phyloP scores from a whole-genome alignment of 164 flowering plant genomes.

The Chimonanthus salicifolius region DNA sequence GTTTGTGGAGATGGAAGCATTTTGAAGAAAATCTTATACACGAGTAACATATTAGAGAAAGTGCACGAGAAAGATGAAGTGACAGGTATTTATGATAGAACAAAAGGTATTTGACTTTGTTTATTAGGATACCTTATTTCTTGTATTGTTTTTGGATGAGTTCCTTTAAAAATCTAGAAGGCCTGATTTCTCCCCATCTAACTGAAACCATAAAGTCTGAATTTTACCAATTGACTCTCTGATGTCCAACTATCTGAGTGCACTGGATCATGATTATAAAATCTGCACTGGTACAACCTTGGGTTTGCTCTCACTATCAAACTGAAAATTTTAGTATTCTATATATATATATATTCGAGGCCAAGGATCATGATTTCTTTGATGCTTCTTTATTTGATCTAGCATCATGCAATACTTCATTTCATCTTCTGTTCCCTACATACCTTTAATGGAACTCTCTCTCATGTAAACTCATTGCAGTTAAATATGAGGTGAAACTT shows the following conservation, averaged over 20 bases:
- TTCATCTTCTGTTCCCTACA: neutral
- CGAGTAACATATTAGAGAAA: slow-evolving; percentile 21
- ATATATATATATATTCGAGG: neutral
- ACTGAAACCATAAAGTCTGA: no score
- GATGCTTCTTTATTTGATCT: neutral
- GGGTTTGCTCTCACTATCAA: no score
- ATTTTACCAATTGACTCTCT: no score
- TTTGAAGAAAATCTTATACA: slow-evolving; percentile 20
- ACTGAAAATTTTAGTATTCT: no score
- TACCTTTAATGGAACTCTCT: neutral
- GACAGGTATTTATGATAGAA: slow-evolving; percentile 12
- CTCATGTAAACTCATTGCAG: slow-evolving; percentile 7
- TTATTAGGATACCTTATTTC: no score
- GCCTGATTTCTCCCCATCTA: no score
- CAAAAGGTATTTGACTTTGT: no score
- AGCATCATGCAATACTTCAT: neutral
- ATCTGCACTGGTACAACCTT: no score
- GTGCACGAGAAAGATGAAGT: slow-evolving; percentile 29
- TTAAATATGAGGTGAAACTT: slow-evolving; percentile 24
- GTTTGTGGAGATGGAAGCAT: slow-evolving; percentile 27
- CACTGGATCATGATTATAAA: no score
- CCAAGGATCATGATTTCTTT: neutral
- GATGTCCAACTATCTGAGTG: no score
- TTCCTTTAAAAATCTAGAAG: no score
- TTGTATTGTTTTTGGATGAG: no score